A percentile compares a stretch with the other conserved stretches of the same genome.
Conservation (phyloP, 345 rosid genomes). For the Acer saccharum region DNA sequence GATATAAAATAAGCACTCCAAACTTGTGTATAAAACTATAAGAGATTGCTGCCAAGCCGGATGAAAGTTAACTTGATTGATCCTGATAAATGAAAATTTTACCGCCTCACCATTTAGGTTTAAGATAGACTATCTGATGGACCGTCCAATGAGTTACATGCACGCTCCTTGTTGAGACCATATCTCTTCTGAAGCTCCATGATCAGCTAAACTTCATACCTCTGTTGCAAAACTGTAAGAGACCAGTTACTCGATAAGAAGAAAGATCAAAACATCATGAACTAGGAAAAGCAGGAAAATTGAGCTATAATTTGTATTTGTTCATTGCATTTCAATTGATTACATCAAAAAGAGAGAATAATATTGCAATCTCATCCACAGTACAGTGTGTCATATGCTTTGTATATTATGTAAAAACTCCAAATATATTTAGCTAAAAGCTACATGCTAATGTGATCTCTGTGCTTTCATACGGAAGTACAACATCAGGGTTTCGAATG, state of each 20-base stretch:
- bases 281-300: background rate
- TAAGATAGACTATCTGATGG: too few species aligned
- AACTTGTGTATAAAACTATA: background rate
- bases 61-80: too few species aligned
- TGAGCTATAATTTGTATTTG: slow-evolving; percentile 1
- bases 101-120: too few species aligned
- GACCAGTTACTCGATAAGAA: background rate
- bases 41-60: background rate
- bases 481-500: slow-evolving; percentile 57
- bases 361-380: background rate
- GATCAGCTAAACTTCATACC: background rate
- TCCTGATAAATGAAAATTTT: too few species aligned
- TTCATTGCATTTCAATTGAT: slow-evolving; percentile 11
- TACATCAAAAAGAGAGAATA: slow-evolving; percentile 4
- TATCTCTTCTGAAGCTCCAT: background rate
- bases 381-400: too few species aligned
- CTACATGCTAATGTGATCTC: slow-evolving; percentile 8
- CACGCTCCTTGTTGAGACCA: background rate
- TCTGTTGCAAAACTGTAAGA: background rate
- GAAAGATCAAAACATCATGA: background rate
- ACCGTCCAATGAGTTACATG: background rate
- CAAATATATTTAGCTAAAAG: slow-evolving; percentile 2
- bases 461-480: slow-evolving; percentile 35
- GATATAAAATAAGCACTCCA: background rate
- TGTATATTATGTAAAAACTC: slow-evolving; percentile 1